A percentile compares a stretch with the other conserved stretches of the same genome.
These are phyloP conservation scores for Exophiala spinifera DNA, from an alignment of 2,329 filamentous ascomycete species.

Conservation along the genomic window DNA sequence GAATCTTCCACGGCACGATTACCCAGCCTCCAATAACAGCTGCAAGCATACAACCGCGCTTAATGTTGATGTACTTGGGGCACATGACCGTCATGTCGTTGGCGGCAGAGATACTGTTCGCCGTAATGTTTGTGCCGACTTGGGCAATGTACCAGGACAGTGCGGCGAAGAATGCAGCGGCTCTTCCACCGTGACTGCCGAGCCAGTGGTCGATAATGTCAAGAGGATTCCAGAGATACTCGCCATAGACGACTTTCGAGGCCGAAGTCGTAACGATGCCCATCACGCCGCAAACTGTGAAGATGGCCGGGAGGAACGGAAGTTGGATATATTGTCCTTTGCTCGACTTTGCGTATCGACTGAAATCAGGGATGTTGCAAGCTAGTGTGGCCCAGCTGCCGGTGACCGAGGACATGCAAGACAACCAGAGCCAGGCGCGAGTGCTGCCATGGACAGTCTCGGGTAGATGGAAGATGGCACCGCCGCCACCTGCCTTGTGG, in stretches of 20 bases:
- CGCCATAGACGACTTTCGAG: conserved; percentile 25
- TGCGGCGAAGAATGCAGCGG: conserved; percentile 50
- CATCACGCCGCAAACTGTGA: conserved; percentile 49
- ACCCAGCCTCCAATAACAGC: conserved; percentile 43
- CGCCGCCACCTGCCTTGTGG: conserved; percentile 50
- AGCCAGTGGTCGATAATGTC: conserved; percentile 39
- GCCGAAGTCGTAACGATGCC: conserved; percentile 60
- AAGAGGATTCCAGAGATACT: conserved; percentile 46
- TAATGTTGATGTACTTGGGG: conserved; percentile 53
- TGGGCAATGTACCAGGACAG: conserved; percentile 55
- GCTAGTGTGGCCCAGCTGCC: conserved; percentile 39
- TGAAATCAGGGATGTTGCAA: conserved; percentile 54
- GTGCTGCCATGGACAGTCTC: conserved; percentile 47
- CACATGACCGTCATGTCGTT: conserved; percentile 54
- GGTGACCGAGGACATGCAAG: conserved; percentile 31
- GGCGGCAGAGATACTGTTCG: conserved; percentile 52
- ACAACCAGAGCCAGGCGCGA: conserved; percentile 47
- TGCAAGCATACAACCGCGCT: conserved; percentile 41
- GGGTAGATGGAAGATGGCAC: conserved; percentile 47
- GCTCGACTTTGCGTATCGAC: conserved; percentile 38
- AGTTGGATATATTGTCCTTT: conserved; percentile 43
- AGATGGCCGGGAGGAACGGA: conserved; percentile 48
- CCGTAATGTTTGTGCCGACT: conserved; percentile 53
- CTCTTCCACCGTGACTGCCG: conserved; percentile 32
- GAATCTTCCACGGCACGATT: conserved; percentile 48